Percentiles rank a stretch among this genome's conserved stretches.
These are phyloP conservation scores for Sordariomycetes sp. DNA, from an alignment of 2,329 filamentous ascomycete genomes.

Conservation along the genomic window DNA sequence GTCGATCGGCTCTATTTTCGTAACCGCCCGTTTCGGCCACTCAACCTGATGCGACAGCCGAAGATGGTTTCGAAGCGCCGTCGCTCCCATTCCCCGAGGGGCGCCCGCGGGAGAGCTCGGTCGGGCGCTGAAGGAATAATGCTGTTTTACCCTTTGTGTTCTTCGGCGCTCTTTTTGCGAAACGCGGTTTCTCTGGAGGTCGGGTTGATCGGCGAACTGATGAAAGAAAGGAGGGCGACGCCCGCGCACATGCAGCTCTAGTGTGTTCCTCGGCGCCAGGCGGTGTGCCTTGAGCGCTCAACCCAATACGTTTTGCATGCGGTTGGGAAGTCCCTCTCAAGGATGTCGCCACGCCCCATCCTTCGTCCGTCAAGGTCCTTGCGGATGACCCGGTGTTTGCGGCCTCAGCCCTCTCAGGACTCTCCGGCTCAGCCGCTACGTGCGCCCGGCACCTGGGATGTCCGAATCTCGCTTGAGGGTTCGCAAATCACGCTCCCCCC, in stretches of 20 bases:
- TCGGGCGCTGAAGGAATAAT: not conserved
- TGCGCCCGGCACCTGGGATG: no score
- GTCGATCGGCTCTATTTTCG: slow-evolving; percentile 2
- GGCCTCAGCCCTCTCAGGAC: not conserved
- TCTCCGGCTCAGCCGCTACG: no score
- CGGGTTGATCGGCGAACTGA: not conserved
- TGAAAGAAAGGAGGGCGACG: not conserved
- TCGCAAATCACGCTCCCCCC: no score
- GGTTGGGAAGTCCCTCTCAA: not conserved
- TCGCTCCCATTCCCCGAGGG: not conserved
- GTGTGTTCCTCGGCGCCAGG: not conserved
- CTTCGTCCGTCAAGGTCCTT: not conserved
- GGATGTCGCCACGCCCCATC: not conserved
- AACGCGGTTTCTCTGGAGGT: not conserved
- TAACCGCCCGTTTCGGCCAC: slow-evolving; percentile 4
- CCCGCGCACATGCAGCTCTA: not conserved
- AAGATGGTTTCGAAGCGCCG: not conserved
- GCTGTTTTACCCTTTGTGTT: not conserved
- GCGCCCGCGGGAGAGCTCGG: not conserved
- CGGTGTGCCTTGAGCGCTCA: not conserved
- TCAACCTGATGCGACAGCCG: not conserved
- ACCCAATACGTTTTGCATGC: not conserved
- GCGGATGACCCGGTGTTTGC: not conserved
- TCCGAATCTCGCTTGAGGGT: no score
- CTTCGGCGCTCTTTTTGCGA: not conserved